Percentiles rank a stretch among this genome's conserved stretches.
Conservation (phyloP, 345 rosid species). For the Eutrema heterophyllum region DNA sequence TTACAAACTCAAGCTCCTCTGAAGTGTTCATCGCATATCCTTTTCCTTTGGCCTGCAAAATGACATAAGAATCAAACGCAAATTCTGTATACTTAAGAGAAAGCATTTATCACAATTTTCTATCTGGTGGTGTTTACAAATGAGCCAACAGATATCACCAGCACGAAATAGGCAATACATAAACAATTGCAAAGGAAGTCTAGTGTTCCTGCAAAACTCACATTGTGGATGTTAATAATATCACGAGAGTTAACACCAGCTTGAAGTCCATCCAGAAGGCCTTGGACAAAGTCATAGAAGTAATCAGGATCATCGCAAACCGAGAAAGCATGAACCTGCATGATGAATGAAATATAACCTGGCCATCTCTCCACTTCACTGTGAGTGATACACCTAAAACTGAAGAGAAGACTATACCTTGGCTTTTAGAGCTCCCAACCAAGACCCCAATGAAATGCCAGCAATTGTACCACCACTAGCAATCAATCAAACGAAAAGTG, state of each 20-base stretch:
- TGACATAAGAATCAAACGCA: background rate
- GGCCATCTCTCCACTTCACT: background rate
- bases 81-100: background rate
- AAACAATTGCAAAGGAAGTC: background rate
- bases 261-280: slow-evolving; percentile 68
- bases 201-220: slow-evolving; percentile 32
- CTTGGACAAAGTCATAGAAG: slow-evolving; percentile 83
- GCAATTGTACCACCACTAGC: slow-evolving; percentile 86
- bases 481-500: slow-evolving; percentile 21
- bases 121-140: background rate
- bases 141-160: background rate
- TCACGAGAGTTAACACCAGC: slow-evolving; percentile 71
- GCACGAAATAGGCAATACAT: background rate
- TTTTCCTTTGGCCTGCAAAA: slow-evolving; percentile 70
- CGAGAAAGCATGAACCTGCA: slow-evolving; percentile 89
- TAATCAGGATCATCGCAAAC: slow-evolving; percentile 94
- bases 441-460: slow-evolving; percentile 80
- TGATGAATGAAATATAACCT: slow-evolving; percentile 3
- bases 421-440: slow-evolving; percentile 69
- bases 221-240: slow-evolving; percentile 61
- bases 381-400: background rate
- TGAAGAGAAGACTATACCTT: slow-evolving; percentile 42
- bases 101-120: background rate
- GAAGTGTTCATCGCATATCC: slow-evolving; percentile 82
- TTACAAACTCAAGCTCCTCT: slow-evolving; percentile 77